Conservation (phyloP, 805 yeast genomes). For the Jamesozyma hellenica region DNA sequence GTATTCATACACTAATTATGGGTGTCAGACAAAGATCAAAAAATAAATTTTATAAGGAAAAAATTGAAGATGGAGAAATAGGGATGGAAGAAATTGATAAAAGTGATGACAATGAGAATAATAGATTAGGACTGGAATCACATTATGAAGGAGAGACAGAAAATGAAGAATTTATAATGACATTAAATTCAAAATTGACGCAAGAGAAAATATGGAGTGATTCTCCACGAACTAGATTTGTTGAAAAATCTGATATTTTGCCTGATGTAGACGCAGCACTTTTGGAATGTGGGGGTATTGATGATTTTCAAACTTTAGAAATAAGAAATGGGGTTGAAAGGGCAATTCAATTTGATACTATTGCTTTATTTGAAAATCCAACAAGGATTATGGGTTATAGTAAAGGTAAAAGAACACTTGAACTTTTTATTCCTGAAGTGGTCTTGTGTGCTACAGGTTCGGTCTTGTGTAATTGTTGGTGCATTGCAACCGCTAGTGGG, state of each 20-base stretch:
- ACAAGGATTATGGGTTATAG: slow-evolving; percentile 32
- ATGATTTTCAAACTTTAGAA: slow-evolving; percentile 23
- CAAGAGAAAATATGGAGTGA: slow-evolving; percentile 24
- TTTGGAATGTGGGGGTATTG: slow-evolving; percentile 26
- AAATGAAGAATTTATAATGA: slow-evolving; percentile 23
- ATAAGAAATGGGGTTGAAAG: slow-evolving; percentile 30
- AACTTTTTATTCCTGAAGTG: slow-evolving; percentile 34
- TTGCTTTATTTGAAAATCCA: slow-evolving; percentile 30
- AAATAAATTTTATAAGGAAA: slow-evolving; percentile 19
- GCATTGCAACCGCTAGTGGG: slow-evolving; percentile 35
- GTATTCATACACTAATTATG: slow-evolving; percentile 54
- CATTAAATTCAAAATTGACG: slow-evolving; percentile 21
- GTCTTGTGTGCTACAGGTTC: slow-evolving; percentile 36
- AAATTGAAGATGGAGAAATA: not conserved
- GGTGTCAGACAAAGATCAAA: slow-evolving; percentile 38
- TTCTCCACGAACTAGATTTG: slow-evolving; percentile 22
- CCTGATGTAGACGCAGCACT: slow-evolving; percentile 26
- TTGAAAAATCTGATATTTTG: slow-evolving; percentile 19
- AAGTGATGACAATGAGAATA: no score
- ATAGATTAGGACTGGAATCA: not conserved
- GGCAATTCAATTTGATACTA: slow-evolving; percentile 28
- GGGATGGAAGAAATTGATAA: not conserved
- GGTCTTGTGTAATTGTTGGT: slow-evolving; percentile 37
- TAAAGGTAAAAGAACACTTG: slow-evolving; percentile 30
- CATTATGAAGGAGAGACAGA: not conserved